These are phyloP conservation scores for Rubia tinctorum DNA, from an alignment of 305 asterid genomes.

Conservation along the genomic window DNA sequence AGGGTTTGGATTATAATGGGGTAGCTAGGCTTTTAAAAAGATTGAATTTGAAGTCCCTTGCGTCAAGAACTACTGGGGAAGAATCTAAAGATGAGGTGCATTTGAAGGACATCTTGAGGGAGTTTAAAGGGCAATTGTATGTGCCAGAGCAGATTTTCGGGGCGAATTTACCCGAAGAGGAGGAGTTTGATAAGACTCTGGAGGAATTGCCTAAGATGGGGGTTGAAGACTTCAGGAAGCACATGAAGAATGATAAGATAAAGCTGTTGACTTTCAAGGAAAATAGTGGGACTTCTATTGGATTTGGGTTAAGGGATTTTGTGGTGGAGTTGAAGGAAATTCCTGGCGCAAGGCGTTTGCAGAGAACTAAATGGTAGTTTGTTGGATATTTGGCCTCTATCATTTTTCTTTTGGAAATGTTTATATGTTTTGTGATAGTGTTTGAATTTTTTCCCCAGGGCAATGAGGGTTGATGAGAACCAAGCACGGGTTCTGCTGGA, in stretches of 20 bases:
- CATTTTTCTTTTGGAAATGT: not conserved
- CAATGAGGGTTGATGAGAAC: slow-evolving; percentile 61
- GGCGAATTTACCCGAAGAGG: slow-evolving; percentile 74
- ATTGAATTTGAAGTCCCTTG: slow-evolving; percentile 58
- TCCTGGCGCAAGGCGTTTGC: slow-evolving; percentile 82
- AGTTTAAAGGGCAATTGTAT: slow-evolving; percentile 85
- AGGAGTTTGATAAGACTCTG: slow-evolving; percentile 66
- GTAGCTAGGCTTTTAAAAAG: slow-evolving; percentile 41
- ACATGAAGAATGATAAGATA: slow-evolving; percentile 57
- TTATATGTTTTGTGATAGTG: slow-evolving; percentile 20
- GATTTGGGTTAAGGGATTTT: slow-evolving; percentile 50
- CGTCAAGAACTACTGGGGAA: slow-evolving; percentile 22
- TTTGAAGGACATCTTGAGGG: slow-evolving; percentile 90
- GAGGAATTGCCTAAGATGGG: slow-evolving; percentile 72
- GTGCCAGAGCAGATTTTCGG: slow-evolving; percentile 90
- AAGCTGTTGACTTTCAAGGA: slow-evolving; percentile 77
- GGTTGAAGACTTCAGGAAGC: slow-evolving; percentile 68
- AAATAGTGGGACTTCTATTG: slow-evolving; percentile 35
- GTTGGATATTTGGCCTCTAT: slow-evolving; percentile 13
- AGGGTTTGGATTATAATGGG: slow-evolving; percentile 35
- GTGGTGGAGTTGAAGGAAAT: slow-evolving; percentile 84
- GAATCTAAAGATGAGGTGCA: slow-evolving; percentile 60
- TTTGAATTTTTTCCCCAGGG: slow-evolving; percentile 39
- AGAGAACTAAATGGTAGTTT: slow-evolving; percentile 80
- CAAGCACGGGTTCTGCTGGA: slow-evolving; percentile 55